Percentiles rank a stretch among this genome's conserved stretches.
Conservation (phyloP, 768 basidiomycete species). For the Mycena filopes region DNA sequence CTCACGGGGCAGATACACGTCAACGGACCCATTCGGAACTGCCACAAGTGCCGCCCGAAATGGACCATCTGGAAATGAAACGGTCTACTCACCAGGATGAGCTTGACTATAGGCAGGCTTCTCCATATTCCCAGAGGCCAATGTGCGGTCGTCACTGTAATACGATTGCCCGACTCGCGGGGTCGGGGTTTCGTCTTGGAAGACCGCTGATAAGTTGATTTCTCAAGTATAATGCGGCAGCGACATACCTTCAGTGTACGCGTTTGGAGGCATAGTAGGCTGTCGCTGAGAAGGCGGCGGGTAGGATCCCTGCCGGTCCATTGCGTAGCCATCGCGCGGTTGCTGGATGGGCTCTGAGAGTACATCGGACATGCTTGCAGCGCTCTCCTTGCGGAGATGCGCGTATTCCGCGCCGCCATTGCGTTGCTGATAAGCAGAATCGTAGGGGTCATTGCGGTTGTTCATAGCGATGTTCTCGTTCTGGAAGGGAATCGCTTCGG, state of each 20-base stretch:
- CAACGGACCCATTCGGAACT: constrained; percentile 36
- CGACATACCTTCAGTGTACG: constrained; percentile 48
- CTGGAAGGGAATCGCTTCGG: constrained; percentile 67
- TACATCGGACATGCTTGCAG: constrained; percentile 65
- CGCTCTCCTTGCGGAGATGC: constrained; percentile 67
- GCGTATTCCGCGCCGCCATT: constrained; percentile 46
- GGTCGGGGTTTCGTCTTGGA: constrained; percentile 27
- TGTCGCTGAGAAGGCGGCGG: constrained; percentile 39
- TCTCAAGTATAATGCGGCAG: background rate
- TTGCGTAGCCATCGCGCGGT: constrained; percentile 54
- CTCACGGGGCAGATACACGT: constrained; percentile 7
- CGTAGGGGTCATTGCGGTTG: constrained; percentile 77
- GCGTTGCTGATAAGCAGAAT: constrained; percentile 46
- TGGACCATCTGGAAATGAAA: constrained; percentile 33
- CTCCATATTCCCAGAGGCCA: constrained; percentile 42
- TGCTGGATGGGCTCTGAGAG: constrained; percentile 59
- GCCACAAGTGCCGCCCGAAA: constrained; percentile 41
- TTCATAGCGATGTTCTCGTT: constrained; percentile 71
- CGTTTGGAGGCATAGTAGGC: constrained; percentile 38
- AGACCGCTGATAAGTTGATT: background rate
- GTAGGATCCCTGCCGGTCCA: constrained; percentile 43
- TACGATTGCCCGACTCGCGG: constrained; percentile 36
- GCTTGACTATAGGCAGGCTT: constrained; percentile 51
- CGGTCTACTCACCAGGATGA: constrained; percentile 60
- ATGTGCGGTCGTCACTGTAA: constrained; percentile 45